Evolutionary conservation across 257 asterid species (phyloP), one percentile per base, ranked within the genome.

Genomic region (Mitragyna speciosa): DNA sequence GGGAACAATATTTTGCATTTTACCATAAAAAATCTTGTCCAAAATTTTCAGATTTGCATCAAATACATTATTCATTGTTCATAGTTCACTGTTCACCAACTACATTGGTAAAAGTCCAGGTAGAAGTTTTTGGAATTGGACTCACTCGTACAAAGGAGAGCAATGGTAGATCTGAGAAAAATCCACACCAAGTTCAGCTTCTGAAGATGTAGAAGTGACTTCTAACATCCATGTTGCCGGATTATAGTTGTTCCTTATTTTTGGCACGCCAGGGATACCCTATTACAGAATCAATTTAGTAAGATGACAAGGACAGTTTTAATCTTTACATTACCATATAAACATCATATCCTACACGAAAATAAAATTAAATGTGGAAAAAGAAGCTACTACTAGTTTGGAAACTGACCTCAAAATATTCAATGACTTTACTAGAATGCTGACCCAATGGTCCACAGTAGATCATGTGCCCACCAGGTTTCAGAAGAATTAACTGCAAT

Each of bases 151-250:
- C 74, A 90, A 73, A 61, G 81, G 51, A 78, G 95, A 92, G 16
- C 81, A 82, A 78, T 79, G 77, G 81, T 89, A 92, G 65, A 88
- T 88, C 65, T 88, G 84, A 15, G 93, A 87, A 39, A 92, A 92
- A 83, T 92, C 89, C 26, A 92, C 68, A 58, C 86, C 88, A 67
- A 84, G 89, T 67, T 85, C 90, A 63, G 87, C 86, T 84, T 92
- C 97, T 33, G 91, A 75, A 83, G 95, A 92, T 49, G 86, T 77
- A 2, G 91, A 90, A 61, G 89, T 89, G 63, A 90, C 81, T 82
- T 90, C 92, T 84, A 90, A 61, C 90, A 90, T 87, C 94, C 94
- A 90, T 64, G 94, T 89, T 22, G 92, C 92, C 26, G 94, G 94
- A 72, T 90, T 90, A 76, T 89, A 84, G 59, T 89, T 87, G 52